Evolutionary conservation across 148 eudicot species (phyloP).

Genomic region (Amaranthus cruentus): DNA sequence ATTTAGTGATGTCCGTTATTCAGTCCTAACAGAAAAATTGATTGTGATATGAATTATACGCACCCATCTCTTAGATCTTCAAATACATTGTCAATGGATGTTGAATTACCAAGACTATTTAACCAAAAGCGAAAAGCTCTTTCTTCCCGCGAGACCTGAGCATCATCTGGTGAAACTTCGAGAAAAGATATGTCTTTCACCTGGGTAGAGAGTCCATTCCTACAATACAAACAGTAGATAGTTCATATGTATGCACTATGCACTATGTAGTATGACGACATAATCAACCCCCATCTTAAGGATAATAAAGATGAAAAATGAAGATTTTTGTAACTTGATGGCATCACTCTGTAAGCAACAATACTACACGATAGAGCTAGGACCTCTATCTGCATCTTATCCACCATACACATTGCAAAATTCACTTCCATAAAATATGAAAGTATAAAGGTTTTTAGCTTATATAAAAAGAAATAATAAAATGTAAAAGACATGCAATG

Average conservation of each 20-base stretch:
- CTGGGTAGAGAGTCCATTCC: slow-evolving; percentile 94
- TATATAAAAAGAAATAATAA: not conserved
- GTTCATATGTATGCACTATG: slow-evolving; percentile 1
- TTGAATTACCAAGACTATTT: slow-evolving; percentile 83
- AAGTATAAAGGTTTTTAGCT: not conserved
- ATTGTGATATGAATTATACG: slow-evolving; percentile 24
- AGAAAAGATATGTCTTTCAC: slow-evolving; percentile 85
- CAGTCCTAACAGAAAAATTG: not conserved
- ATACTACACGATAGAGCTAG: not conserved
- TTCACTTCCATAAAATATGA: not conserved
- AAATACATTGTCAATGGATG: slow-evolving; percentile 80
- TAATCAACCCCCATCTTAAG: not conserved
- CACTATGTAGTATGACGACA: too few relatives aligned
- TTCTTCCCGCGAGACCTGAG: slow-evolving; percentile 88
- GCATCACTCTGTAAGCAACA: not conserved
- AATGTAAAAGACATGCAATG: not conserved
- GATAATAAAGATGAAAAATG: slow-evolving; percentile 1
- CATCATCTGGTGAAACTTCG: slow-evolving; percentile 70
- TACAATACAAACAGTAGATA: slow-evolving; percentile 29
- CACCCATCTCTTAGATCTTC: slow-evolving; percentile 99
- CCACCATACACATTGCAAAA: not conserved
- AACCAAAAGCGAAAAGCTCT: slow-evolving; percentile 91
- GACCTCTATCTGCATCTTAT: not conserved
- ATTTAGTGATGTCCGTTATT: not conserved
- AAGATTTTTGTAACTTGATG: not conserved